Base-by-base conservation (phyloP, 352 stramenopile species). In the Pythium oligandrum region DNA sequence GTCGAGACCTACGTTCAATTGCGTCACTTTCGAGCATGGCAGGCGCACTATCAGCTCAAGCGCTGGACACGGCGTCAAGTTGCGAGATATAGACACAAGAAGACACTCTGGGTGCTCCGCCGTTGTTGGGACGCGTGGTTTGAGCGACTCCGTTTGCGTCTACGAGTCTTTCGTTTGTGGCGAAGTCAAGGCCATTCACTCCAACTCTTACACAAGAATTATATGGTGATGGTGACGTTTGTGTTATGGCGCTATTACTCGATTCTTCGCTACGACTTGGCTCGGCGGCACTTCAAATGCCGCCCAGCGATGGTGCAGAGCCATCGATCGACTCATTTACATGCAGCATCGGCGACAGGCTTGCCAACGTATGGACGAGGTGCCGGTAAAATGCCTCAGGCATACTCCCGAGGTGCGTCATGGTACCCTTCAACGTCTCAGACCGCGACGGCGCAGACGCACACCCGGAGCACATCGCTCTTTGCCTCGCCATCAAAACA, bases 161-260 rank as follows among this genome's bases (percentile, higher is more conserved):
- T 62, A 3, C 55, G 49, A 8, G 57, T 68, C 40, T 37, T 48
- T 59, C 49, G 55, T 4, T 30, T 73, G 9, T 75, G 67, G 67
- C 55, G 57, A 40, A 71, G 60, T 32, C 64, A 71, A 1, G 83
- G 80, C 2, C 66, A 88, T n/a, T 56, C 63, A 9, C 64, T 93
- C 10, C 78, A 71, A 34, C 55, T 45, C 4, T 56, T 71, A 11
- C 65, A 66, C 62, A 71, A 71, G 34, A 40, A 54, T 3, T 75
- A 75, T 45, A 71, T 66, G 55, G 65, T 70, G 33, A 59, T 56
- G 11, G 39, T 71, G 1, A 62, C 62, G 35, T 66, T 75, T 39
- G 11, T 66, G 11, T n/a, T 75, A 2, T 75, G 66, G 66, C 54
- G 66, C 6, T 75, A 75, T 47, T 71, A 62, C 49, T 34, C 59